Conservation (phyloP, 1,139 yeast species). For the Geotrichum bryndzae region DNA sequence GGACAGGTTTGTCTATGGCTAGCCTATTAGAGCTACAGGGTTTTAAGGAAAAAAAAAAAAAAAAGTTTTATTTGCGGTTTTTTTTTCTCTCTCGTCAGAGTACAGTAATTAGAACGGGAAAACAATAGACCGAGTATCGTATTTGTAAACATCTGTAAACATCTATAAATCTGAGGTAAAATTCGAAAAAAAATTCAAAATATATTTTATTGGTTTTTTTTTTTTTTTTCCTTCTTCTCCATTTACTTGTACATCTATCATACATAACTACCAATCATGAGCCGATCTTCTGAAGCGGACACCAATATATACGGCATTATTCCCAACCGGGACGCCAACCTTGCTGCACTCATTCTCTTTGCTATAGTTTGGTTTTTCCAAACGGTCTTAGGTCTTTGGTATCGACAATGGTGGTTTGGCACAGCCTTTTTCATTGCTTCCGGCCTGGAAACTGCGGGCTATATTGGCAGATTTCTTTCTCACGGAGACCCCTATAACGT, state of each 20-base stretch:
- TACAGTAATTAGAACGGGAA: neutral
- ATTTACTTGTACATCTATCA: neutral
- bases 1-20: too few relatives aligned
- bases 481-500: constrained; percentile 38
- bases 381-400: constrained; percentile 39
- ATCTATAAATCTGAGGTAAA: too few relatives aligned
- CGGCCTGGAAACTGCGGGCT: constrained; percentile 65
- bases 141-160: neutral
- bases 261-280: neutral
- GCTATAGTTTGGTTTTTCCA: constrained; percentile 42
- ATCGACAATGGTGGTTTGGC: constrained; percentile 71
- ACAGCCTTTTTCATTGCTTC: constrained; percentile 55
- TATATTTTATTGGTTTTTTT: too few relatives aligned
- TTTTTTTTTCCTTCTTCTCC: too few relatives aligned
- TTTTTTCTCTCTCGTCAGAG: too few relatives aligned
- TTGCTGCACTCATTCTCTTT: constrained; percentile 47
- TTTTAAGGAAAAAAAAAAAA: too few relatives aligned
- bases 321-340: constrained; percentile 45
- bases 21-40: neutral
- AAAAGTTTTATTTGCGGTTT: neutral
- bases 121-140: neutral
- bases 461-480: constrained; percentile 53
- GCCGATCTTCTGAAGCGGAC: neutral
- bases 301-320: constrained; percentile 38
- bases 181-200: too few relatives aligned